Base-by-base conservation (phyloP, 176 grass and related monocot genomes). In the Juncus inflexus region DNA sequence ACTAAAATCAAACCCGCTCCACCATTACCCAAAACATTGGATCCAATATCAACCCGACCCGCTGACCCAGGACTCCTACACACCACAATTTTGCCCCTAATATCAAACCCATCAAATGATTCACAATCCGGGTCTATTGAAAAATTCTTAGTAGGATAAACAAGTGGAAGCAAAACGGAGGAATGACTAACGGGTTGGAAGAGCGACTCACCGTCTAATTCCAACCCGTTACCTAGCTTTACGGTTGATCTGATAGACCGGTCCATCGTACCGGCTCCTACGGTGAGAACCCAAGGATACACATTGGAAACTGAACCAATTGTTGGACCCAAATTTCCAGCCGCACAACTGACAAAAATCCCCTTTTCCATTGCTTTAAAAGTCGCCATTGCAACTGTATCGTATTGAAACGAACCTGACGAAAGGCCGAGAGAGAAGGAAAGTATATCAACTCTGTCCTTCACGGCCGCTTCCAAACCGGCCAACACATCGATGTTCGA, bases 241-340 rank as follows among this genome's bases (percentile, higher is more conserved):
- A 99, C 83, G 1, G 73, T 82, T 58, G 83, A 74, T 40, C 83
- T 86, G 12, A 86, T 87, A 4, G 74, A 69, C 15, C 94, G 73
- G 63, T 92, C 94, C 66, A 89, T 88, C 0, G 80, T 84, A 58
- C 85, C 80, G 3, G 88, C 94, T 0, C 70, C 94, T 40, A 99
- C 94, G 16, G 94, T 99, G 61, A 99, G 88, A 67, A 99, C 80
- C 88, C 94, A 92, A 0, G 88, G 94, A 47, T 86, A 89, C 4
- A 79, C 94, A 64, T 99, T 92, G 19, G 73, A 64, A 15, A 86
- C 75, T 3, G 83, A 55, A 1, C 82, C 67, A 15, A 72, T 69
- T 1, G 64, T 76, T 0, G 91, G 91, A 0, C 87, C 87, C 0
- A 58, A 65, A 66, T 96, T 91, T n/a, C 91, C 91, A 8, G 84